Evolutionary conservation across 2,329 filamentous ascomycete species (phyloP).

Genomic region (Neonectria hederae): DNA sequence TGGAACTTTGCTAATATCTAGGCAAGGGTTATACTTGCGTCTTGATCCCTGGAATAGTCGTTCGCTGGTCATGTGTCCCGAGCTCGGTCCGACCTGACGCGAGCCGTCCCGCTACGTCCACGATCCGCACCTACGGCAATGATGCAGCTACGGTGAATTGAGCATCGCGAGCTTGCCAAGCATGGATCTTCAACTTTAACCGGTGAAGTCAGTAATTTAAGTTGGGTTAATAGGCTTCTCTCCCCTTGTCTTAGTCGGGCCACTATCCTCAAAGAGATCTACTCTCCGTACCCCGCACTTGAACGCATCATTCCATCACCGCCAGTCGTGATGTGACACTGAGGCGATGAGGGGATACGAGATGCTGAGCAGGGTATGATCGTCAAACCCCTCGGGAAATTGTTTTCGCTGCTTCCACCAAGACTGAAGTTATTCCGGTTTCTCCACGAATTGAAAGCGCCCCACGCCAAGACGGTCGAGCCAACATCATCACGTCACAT

Average conservation of each 20-base stretch:
- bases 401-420: not conserved
- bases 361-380: not conserved
- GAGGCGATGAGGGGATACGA: not conserved
- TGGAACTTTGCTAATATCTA: not conserved
- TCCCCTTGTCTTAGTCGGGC: constrained; percentile 11
- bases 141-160: not conserved
- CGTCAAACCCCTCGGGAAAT: constrained; percentile 12
- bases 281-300: constrained; percentile 11
- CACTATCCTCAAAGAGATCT: constrained; percentile 2
- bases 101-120: constrained; percentile 5
- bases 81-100: constrained; percentile 18
- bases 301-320: not conserved
- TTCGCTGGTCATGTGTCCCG: not conserved
- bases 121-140: constrained; percentile 8
- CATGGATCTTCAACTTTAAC: constrained; percentile 2
- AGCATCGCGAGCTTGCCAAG: constrained; percentile 1
- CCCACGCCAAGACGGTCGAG: not conserved
- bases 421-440: not conserved
- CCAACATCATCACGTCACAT: not conserved
- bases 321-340: not conserved
- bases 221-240: not conserved
- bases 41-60: not conserved
- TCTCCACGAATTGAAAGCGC: constrained; percentile 16
- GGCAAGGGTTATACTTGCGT: not conserved
- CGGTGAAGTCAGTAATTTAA: constrained; percentile 3